Evolutionary conservation across 2,329 filamentous ascomycete species (phyloP).

Genomic region (Penicillium expansum): DNA sequence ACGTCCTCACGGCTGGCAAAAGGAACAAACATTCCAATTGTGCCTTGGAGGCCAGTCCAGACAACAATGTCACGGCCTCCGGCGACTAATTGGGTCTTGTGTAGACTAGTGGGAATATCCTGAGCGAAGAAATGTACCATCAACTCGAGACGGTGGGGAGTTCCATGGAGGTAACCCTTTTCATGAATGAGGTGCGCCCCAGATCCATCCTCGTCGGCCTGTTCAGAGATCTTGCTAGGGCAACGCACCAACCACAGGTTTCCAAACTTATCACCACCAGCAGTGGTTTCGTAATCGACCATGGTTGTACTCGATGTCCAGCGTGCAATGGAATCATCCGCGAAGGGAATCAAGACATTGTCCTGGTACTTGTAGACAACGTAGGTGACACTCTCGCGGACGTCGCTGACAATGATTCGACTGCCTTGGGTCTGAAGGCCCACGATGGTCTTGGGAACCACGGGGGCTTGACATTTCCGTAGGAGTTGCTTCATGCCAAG

Average conservation of each 20-base stretch:
- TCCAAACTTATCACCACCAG: conserved; percentile 95
- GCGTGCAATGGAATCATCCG: conserved; percentile 80
- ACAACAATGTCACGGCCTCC: conserved; percentile 88
- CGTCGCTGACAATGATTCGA: conserved; percentile 87
- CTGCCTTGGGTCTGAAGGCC: conserved; percentile 86
- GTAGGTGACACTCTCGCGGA: conserved; percentile 86
- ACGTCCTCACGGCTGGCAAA: conserved; percentile 90
- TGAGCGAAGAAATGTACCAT: conserved; percentile 88
- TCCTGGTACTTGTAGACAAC: conserved; percentile 91
- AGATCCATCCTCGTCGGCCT: conserved; percentile 87
- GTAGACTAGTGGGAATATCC: conserved; percentile 86
- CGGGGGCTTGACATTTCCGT: conserved; percentile 81
- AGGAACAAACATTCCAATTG: conserved; percentile 87
- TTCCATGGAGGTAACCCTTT: conserved; percentile 82
- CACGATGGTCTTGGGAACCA: conserved; percentile 78
- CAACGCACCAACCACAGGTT: conserved; percentile 92
- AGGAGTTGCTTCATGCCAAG: conserved; percentile 89
- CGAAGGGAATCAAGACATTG: conserved; percentile 90
- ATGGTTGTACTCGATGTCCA: conserved; percentile 91
- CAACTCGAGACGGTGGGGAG: conserved; percentile 77
- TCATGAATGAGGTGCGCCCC: conserved; percentile 90
- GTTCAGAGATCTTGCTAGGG: conserved; percentile 78
- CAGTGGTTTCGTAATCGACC: conserved; percentile 95
- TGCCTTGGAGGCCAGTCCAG: conserved; percentile 93
- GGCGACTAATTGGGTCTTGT: conserved; percentile 84